Evolutionary conservation across 2,329 filamentous ascomycete genomes (phyloP), one percentile per base, ranked within the genome.

Genomic region (Calonectria fujianensis): DNA sequence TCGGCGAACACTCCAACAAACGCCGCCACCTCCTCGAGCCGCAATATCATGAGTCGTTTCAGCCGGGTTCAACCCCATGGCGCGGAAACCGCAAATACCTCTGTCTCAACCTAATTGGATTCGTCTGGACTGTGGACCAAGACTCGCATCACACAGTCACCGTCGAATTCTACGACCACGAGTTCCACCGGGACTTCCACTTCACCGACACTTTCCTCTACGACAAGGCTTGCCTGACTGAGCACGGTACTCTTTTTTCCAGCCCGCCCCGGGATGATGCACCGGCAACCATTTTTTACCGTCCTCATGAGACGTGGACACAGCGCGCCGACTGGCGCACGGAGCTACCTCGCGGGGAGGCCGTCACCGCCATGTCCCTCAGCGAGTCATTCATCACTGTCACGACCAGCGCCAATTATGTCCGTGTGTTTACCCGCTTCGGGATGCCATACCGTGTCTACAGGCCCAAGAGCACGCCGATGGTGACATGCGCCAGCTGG

Each of bases 251-350:
- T 0, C 89, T 98, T 0, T 98, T 98, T 82, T 94, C 96, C 1
- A 96, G 94, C 74, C 94, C 93, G 29, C 92, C 95, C 1, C 89
- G 88, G 11, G 90, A 92, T 39, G 91, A 93, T 73, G 80, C 84
- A 13, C 93, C 94, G 2, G 95, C 96, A 5, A 93, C 93, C 39
- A 92, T 99, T n/a, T 98, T 98, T 85, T 99, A 98, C 85, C 92
- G 97, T 9, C 97, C 97, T 0, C 97, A 99, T 82, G 96, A 99
- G 86, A 97, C 95, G 1, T 99, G 97, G 97, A 98, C 96, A 2
- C 91, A 95, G 65, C 91, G 97, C 67, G 91, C 92, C 27, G 97
- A 99, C 85, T 98, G 96, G 96, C 93, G 95, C 65, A 98, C 94
- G 0, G 90, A 94, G 77, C 86, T 99, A n/a, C 97, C 97, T 0